These are phyloP conservation scores for Eimeria necatrix DNA, from an alignment of 169 alveolate genomes.

Conservation along the genomic window DNA sequence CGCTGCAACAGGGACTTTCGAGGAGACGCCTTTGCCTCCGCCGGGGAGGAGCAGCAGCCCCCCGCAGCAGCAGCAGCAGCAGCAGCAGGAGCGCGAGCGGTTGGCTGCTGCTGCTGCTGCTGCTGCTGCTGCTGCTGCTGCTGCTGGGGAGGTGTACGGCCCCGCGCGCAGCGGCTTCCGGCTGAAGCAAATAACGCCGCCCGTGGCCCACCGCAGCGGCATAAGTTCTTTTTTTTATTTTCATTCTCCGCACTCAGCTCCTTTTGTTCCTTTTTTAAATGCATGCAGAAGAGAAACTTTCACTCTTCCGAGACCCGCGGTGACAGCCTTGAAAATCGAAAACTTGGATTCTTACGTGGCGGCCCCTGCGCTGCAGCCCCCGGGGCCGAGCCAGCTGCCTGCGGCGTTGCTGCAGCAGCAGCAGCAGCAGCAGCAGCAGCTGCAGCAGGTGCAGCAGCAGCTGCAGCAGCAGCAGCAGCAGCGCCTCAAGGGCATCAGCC, in stretches of 20 bases:
- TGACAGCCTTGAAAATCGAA: conserved; percentile 90
- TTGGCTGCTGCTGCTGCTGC: no score
- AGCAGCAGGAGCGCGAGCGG: conserved; percentile 2
- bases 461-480: conserved; percentile 87
- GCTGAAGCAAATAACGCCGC: conserved; percentile 92
- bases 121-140: conserved; percentile 49
- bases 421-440: conserved; percentile 67
- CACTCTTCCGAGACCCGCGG: conserved; percentile 88
- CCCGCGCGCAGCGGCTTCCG: conserved; percentile 87
- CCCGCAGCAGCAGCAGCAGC: neutral
- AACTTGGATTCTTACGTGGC: conserved; percentile 60
- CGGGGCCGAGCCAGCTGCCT: conserved; percentile 87
- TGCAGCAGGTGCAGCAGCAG: conserved; percentile 89
- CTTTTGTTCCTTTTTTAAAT: conserved; percentile 89
- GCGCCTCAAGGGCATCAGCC: conserved; percentile 70
- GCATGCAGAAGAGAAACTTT: conserved; percentile 90
- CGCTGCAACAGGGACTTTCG: neutral
- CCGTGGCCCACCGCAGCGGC: conserved; percentile 89
- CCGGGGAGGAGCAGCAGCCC: neutral
- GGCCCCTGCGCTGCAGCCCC: conserved; percentile 10
- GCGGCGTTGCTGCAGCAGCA: conserved; percentile 84
- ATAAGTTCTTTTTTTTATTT: conserved; percentile 90
- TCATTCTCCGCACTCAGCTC: conserved; percentile 90
- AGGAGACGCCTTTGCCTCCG: conserved; percentile 17
- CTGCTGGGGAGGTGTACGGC: conserved; percentile 26